Percentiles rank a stretch among this genome's conserved stretches.
Evolutionary conservation across 169 alveolate species (phyloP).

Genomic region (Plasmodium fragile): DNA sequence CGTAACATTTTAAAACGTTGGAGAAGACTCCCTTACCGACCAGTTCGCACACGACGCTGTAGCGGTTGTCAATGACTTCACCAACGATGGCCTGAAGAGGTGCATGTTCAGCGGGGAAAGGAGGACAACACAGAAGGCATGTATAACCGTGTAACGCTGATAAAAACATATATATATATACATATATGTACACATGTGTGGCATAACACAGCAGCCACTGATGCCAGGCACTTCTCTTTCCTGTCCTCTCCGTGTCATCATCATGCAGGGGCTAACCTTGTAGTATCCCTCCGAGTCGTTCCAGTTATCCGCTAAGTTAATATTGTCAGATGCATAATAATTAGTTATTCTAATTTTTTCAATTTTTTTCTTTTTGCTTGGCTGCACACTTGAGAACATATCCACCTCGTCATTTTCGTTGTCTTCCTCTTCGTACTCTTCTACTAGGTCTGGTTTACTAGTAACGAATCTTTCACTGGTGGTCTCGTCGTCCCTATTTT

Average conservation of each 20-base stretch:
- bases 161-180: background rate
- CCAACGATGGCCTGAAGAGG: slow-evolving; percentile 89
- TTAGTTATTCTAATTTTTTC: slow-evolving; percentile 48
- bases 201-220: background rate
- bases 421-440: slow-evolving; percentile 32
- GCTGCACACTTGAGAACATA: slow-evolving; percentile 61
- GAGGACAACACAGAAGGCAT: background rate
- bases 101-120: background rate
- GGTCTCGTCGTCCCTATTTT: slow-evolving; percentile 4
- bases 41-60: slow-evolving; percentile 87
- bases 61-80: slow-evolving; percentile 89
- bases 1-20: slow-evolving; percentile 87
- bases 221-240: background rate
- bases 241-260: background rate
- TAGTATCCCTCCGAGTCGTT: slow-evolving; percentile 88
- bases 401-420: slow-evolving; percentile 65
- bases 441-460: background rate
- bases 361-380: slow-evolving; percentile 50
- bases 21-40: slow-evolving; percentile 94
- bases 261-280: slow-evolving; percentile 69
- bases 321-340: slow-evolving; percentile 65
- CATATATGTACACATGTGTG: slow-evolving; percentile 1
- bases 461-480: background rate
- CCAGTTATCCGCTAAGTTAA: slow-evolving; percentile 85
- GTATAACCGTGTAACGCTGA: background rate